Conservation (phyloP, 2,329 filamentous ascomycete species). For the Rutstroemia sp. region DNA sequence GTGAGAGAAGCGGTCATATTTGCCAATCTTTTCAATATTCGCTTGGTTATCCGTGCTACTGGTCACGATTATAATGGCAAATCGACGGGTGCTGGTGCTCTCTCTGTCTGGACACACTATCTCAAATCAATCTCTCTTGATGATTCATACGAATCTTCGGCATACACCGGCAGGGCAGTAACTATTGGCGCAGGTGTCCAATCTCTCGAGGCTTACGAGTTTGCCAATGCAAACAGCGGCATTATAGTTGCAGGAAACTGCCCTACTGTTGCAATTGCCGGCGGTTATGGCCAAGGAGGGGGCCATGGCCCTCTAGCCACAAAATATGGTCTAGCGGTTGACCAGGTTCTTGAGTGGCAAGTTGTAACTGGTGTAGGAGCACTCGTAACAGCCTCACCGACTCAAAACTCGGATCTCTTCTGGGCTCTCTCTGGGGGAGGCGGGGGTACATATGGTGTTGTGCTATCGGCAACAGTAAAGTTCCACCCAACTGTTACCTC, state of each 20-base stretch:
- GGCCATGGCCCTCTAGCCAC: conserved; percentile 49
- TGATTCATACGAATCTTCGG: neutral
- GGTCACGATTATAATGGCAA: conserved; percentile 41
- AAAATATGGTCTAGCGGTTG: conserved; percentile 47
- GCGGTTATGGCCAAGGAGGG: conserved; percentile 50
- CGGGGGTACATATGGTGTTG: conserved; percentile 49
- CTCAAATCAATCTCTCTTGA: neutral
- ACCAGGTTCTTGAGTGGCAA: conserved; percentile 48
- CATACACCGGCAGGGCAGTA: neutral
- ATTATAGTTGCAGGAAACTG: neutral
- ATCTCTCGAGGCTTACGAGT: neutral
- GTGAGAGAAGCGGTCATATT: conserved; percentile 30
- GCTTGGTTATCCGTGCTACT: conserved; percentile 44
- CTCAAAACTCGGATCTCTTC: conserved; percentile 47
- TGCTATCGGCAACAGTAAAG: conserved; percentile 41
- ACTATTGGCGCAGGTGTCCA: neutral
- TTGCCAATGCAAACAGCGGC: neutral
- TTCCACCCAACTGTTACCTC: neutral
- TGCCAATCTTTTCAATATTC: conserved; percentile 30
- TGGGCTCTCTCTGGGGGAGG: conserved; percentile 56
- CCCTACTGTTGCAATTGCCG: conserved; percentile 28
- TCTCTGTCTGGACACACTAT: neutral
- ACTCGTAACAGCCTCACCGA: conserved; percentile 38
- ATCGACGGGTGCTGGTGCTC: neutral
- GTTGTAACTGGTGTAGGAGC: conserved; percentile 44